These are phyloP conservation scores for Diplodia corticola DNA, from an alignment of 2,329 filamentous ascomycete genomes.

Conservation along the genomic window DNA sequence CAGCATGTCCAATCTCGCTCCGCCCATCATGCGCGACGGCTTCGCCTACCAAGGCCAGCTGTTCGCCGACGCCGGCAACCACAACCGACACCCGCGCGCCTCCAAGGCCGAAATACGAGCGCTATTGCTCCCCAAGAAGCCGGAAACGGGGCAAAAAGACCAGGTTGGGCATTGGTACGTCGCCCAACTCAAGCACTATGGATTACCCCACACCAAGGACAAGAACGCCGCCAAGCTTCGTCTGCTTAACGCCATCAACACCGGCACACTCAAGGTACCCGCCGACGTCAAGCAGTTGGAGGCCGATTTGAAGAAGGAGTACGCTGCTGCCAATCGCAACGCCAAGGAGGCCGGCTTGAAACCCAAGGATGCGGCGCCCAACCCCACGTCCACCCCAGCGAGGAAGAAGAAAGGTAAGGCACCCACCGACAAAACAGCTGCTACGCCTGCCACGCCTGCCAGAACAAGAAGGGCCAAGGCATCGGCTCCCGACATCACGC, in stretches of 20 bases:
- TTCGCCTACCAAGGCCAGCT: constrained; percentile 36
- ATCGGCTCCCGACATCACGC: constrained; percentile 23
- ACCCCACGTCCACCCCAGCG: constrained; percentile 22
- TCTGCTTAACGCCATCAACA: constrained; percentile 58
- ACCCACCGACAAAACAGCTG: too few relatives aligned
- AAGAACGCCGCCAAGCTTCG: constrained; percentile 62
- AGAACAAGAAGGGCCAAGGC: constrained; percentile 28
- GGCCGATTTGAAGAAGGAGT: constrained; percentile 58
- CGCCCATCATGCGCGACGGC: constrained; percentile 31
- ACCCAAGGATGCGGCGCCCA: constrained; percentile 22
- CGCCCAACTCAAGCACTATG: constrained; percentile 64
- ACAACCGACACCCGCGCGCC: constrained; percentile 36
- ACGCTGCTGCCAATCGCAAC: constrained; percentile 53
- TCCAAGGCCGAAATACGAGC: constrained; percentile 33
- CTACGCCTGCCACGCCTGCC: too few relatives aligned
- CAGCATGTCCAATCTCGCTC: constrained; percentile 32
- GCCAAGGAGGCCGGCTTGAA: constrained; percentile 45
- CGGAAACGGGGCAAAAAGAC: constrained; percentile 41
- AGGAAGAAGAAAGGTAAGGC: neutral
- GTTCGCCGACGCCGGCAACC: constrained; percentile 35
- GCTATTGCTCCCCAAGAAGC: constrained; percentile 32
- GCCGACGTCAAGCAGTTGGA: constrained; percentile 52
- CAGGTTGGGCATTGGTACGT: constrained; percentile 62
- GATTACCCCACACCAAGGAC: constrained; percentile 56
- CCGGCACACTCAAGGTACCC: constrained; percentile 52